phyloP scores from a whole-genome alignment of 106 monocot species.

The Dendrobium huoshanense region DNA sequence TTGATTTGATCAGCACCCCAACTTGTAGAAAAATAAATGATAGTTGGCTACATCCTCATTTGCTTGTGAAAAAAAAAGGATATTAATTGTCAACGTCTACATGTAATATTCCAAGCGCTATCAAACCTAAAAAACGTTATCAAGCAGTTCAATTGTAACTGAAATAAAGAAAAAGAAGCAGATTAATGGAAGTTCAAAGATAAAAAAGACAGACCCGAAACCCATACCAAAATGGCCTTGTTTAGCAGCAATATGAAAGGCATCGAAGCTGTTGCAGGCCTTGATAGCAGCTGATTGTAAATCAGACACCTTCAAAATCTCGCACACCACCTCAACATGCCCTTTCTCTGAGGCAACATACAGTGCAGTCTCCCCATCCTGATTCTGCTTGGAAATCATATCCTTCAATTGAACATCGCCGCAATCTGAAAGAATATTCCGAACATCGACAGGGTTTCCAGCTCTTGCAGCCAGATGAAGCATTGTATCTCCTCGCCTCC shows the following conservation, averaged over 20 bases:
- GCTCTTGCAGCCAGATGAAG: conserved; percentile 53
- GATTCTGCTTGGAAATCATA: conserved; percentile 43
- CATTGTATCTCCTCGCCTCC: conserved; percentile 55
- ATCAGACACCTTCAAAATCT: conserved; percentile 54
- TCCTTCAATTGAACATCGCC: conserved; percentile 23
- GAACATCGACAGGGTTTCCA: conserved; percentile 32
- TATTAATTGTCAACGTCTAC: neutral
- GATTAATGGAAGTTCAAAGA: neutral
- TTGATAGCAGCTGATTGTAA: conserved; percentile 52
- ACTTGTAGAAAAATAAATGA: neutral
- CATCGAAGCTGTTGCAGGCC: conserved; percentile 55
- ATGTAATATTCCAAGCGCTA: neutral
- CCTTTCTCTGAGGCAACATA: conserved; percentile 77
- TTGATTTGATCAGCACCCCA: too few relatives aligned
- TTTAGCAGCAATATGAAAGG: conserved; percentile 69
- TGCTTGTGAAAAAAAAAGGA: neutral
- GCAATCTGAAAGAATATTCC: conserved; percentile 34
- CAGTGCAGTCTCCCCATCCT: conserved; percentile 60
- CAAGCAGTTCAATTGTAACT: neutral
- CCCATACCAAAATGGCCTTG: conserved; percentile 55
- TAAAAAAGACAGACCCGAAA: neutral
- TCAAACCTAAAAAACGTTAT: neutral
- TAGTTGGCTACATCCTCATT: neutral
- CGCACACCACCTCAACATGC: conserved; percentile 40
- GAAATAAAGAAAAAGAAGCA: neutral